phyloP scores from a whole-genome alignment of 306 rosid species.

The Cucumis cinereus region DNA sequence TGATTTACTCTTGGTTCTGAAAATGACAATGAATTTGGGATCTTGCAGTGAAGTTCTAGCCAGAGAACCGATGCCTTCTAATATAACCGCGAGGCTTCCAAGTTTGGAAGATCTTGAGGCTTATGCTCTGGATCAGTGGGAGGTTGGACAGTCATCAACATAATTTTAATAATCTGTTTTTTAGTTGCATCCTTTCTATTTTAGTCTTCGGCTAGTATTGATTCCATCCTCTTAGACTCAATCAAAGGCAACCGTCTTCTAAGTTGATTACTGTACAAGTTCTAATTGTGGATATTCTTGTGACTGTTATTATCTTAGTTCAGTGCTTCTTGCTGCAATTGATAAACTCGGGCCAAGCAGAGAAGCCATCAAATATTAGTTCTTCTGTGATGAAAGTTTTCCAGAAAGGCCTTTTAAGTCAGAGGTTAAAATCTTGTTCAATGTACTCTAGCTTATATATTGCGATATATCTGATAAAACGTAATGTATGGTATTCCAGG shows the following conservation, averaged over 20 bases:
- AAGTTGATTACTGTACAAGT: constrained; percentile 11
- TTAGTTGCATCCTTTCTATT: constrained; percentile 8
- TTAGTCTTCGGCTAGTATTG: neutral
- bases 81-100: constrained; percentile 75
- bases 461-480: constrained; percentile 8
- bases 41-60: constrained; percentile 81
- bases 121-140: constrained; percentile 82
- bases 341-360: constrained; percentile 67
- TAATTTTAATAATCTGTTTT: constrained; percentile 2
- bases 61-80: constrained; percentile 85
- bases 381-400: constrained; percentile 84
- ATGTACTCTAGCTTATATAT: neutral
- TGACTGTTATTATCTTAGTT: constrained; percentile 38
- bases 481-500: constrained; percentile 30
- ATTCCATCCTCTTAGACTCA: neutral
- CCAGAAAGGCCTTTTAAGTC: constrained; percentile 80
- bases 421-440: constrained; percentile 35
- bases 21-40: constrained; percentile 22
- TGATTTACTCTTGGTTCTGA: neutral
- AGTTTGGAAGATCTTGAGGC: constrained; percentile 69
- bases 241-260: neutral
- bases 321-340: constrained; percentile 94
- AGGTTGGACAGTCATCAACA: constrained; percentile 36
- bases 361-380: constrained; percentile 61
- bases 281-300: constrained; percentile 16